phyloP scores from a whole-genome alignment of 768 basidiomycete species.

The Boletus rubescentipes region DNA sequence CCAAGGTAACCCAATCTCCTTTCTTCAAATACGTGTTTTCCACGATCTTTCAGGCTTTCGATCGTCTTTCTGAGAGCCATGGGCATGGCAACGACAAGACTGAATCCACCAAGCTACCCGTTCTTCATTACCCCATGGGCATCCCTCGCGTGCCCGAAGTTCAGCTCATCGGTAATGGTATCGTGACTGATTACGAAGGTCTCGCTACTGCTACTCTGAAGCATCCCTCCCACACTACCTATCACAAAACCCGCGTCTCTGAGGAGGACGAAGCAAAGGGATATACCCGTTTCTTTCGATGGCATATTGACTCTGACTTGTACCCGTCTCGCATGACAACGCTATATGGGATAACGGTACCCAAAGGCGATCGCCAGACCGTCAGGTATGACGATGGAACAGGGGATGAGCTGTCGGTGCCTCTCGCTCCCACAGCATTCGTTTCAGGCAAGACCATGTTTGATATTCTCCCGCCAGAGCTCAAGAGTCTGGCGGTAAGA shows the following conservation, averaged over 20 bases:
- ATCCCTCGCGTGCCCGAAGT: slow-evolving; percentile 88
- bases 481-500: slow-evolving; percentile 81
- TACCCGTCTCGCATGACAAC: slow-evolving; percentile 86
- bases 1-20: slow-evolving; percentile 52
- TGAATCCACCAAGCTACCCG: slow-evolving; percentile 66
- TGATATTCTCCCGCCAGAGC: slow-evolving; percentile 63
- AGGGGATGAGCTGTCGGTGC: slow-evolving; percentile 77
- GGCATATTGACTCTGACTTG: slow-evolving; percentile 90
- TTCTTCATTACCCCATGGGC: slow-evolving; percentile 88
- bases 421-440: slow-evolving; percentile 86
- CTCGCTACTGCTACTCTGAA: slow-evolving; percentile 75
- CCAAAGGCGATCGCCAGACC: slow-evolving; percentile 60
- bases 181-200: slow-evolving; percentile 77
- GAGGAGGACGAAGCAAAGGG: slow-evolving; percentile 74
- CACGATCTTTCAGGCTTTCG: slow-evolving; percentile 61
- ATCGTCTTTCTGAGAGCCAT: slow-evolving; percentile 59
- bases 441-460: slow-evolving; percentile 84
- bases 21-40: not conserved
- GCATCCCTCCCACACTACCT: slow-evolving; percentile 83
- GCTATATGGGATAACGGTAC: slow-evolving; percentile 75
- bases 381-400: slow-evolving; percentile 85
- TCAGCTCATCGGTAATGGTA: slow-evolving; percentile 89
- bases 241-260: slow-evolving; percentile 79
- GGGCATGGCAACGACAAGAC: slow-evolving; percentile 92
- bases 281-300: slow-evolving; percentile 85